These are phyloP conservation scores for Plantago coronopus DNA, from an alignment of 305 asterid species.

Conservation along the genomic window DNA sequence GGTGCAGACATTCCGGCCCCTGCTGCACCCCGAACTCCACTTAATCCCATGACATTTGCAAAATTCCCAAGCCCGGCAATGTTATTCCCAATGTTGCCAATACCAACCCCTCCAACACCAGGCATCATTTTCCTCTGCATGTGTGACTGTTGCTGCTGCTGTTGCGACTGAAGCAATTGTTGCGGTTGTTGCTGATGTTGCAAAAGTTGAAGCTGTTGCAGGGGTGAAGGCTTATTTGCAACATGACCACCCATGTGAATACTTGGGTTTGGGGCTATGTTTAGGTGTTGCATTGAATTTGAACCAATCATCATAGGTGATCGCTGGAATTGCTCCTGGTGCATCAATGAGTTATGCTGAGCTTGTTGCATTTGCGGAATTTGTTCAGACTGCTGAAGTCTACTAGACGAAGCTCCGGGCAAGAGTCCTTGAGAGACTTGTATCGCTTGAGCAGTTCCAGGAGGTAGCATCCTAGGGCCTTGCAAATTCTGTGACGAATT, in stretches of 20 bases:
- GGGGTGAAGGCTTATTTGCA: constrained; percentile 46
- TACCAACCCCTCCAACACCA: constrained; percentile 64
- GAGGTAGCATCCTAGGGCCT: constrained; percentile 63
- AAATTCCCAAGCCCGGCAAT: constrained; percentile 76
- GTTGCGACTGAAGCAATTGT: constrained; percentile 35
- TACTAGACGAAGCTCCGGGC: constrained; percentile 53
- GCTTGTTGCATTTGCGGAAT: constrained; percentile 48
- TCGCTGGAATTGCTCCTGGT: constrained; percentile 78
- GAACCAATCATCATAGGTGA: constrained; percentile 61
- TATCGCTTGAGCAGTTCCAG: constrained; percentile 54
- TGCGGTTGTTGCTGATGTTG: constrained; percentile 50
- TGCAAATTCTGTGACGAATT: constrained; percentile 51
- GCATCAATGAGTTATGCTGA: constrained; percentile 35
- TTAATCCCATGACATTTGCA: constrained; percentile 64
- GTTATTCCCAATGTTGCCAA: constrained; percentile 68
- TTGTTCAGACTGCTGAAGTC: constrained; percentile 72
- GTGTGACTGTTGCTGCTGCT: constrained; percentile 41
- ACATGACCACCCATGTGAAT: constrained; percentile 59
- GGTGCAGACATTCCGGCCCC: constrained; percentile 69
- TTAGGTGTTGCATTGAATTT: constrained; percentile 65
- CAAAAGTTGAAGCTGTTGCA: constrained; percentile 70
- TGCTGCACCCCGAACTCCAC: constrained; percentile 65
- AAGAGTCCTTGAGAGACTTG: constrained; percentile 81
- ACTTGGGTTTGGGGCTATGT: constrained; percentile 55
- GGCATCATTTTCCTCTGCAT: constrained; percentile 81